A percentile compares a stretch with the other conserved stretches of the same genome.
These are phyloP conservation scores for Magnaporthiopsis incrustans DNA, from an alignment of 2,329 filamentous ascomycete species.

Conservation along the genomic window DNA sequence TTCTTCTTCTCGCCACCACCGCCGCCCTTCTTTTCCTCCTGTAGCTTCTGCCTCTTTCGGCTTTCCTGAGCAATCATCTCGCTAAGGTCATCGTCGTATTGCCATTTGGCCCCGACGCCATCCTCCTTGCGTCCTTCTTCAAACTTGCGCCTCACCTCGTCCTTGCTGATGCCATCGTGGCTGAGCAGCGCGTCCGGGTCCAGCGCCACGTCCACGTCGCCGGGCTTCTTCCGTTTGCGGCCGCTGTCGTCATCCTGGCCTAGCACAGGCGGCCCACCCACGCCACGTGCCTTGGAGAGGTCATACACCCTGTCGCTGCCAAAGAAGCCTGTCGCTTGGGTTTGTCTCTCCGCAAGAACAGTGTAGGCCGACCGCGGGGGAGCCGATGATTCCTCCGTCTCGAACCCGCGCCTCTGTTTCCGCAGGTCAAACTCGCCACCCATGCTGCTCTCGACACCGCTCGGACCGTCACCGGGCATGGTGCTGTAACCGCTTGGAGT, in stretches of 20 bases:
- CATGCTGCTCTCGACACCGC: slow-evolving; percentile 63
- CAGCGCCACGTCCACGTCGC: slow-evolving; percentile 87
- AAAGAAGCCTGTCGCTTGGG: slow-evolving; percentile 86
- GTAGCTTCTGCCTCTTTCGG: slow-evolving; percentile 81
- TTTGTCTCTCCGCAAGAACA: slow-evolving; percentile 80
- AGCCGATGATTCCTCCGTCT: slow-evolving; percentile 71
- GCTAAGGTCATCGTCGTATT: slow-evolving; percentile 77
- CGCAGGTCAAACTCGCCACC: slow-evolving; percentile 85
- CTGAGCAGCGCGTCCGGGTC: slow-evolving; percentile 73
- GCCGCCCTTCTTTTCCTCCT: slow-evolving; percentile 60
- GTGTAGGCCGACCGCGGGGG: slow-evolving; percentile 76
- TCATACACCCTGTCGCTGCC: slow-evolving; percentile 93
- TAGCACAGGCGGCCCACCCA: slow-evolving; percentile 56
- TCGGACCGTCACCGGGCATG: slow-evolving; percentile 63
- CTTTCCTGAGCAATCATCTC: slow-evolving; percentile 95
- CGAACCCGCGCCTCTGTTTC: slow-evolving; percentile 75
- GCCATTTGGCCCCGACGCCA: slow-evolving; percentile 60
- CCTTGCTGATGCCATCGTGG: slow-evolving; percentile 73
- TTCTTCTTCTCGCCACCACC: slow-evolving; percentile 43
- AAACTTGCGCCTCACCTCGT: slow-evolving; percentile 69
- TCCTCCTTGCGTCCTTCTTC: slow-evolving; percentile 63
- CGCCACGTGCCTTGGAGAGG: slow-evolving; percentile 46
- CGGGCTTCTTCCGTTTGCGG: slow-evolving; percentile 88
- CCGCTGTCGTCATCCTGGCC: slow-evolving; percentile 67
- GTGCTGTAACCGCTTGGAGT: slow-evolving; percentile 77